phyloP scores from a whole-genome alignment of 148 eudicot species.

The Cornus florida region DNA sequence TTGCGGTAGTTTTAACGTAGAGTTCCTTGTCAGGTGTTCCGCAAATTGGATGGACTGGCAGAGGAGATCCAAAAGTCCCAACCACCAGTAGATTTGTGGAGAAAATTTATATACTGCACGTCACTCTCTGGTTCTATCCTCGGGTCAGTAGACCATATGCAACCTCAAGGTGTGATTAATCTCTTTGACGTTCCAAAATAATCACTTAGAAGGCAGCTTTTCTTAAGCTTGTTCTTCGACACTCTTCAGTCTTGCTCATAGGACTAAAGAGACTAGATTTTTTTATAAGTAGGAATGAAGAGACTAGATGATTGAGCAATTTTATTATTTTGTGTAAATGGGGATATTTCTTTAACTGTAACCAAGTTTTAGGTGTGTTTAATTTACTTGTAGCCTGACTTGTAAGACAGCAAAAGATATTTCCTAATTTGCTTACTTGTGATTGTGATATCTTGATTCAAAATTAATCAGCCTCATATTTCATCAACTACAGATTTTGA shows the following conservation, averaged over 20 bases:
- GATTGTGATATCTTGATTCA: neutral
- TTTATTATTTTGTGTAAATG: neutral
- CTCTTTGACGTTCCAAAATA: neutral
- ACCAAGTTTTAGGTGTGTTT: neutral
- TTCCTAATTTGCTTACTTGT: neutral
- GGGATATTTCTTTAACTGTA: neutral
- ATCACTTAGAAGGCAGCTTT: slow-evolving; percentile 4
- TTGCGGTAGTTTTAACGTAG: slow-evolving; percentile 41
- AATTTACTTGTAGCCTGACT: neutral
- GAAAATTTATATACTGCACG: slow-evolving; percentile 93
- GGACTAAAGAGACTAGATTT: neutral
- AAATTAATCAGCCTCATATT: neutral
- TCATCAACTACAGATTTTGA: slow-evolving; percentile 72
- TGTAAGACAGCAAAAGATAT: neutral
- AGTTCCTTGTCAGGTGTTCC: slow-evolving; percentile 64
- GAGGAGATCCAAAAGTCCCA: slow-evolving; percentile 73
- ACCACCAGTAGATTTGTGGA: slow-evolving; percentile 92
- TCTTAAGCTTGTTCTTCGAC: neutral
- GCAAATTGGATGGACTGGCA: slow-evolving; percentile 83
- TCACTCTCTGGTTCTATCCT: slow-evolving; percentile 84
- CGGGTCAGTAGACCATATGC: slow-evolving; percentile 95
- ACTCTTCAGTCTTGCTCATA: neutral
- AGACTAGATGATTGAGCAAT: neutral
- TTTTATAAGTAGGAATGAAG: neutral
- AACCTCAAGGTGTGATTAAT: slow-evolving; percentile 72